Percentiles rank a stretch among this genome's conserved stretches.
phyloP scores from a whole-genome alignment of 2,329 filamentous ascomycete species.

The Scedosporium boydii region DNA sequence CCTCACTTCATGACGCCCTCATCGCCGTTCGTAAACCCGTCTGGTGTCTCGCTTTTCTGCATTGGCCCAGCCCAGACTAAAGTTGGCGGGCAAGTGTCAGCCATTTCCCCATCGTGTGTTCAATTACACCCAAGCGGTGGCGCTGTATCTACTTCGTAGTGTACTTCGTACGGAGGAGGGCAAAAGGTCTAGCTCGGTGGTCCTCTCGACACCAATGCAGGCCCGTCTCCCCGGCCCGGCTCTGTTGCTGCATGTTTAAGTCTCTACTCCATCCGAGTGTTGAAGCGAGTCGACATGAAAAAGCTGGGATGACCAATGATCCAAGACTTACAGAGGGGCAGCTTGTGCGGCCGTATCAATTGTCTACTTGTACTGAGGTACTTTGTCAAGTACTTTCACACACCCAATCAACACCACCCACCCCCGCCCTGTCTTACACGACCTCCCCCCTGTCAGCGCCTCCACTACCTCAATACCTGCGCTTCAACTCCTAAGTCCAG shows the following conservation, averaged over 20 bases:
- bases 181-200: neutral
- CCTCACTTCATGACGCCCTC: neutral
- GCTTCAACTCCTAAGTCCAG: neutral
- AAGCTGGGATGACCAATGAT: neutral
- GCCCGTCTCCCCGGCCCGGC: neutral
- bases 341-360: too few relatives aligned
- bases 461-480: neutral
- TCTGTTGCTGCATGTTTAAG: neutral
- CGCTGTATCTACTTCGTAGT: neutral
- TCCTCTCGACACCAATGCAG: neutral
- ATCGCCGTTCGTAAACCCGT: neutral
- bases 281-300: neutral
- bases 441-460: neutral
- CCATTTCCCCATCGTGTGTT: neutral
- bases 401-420: neutral
- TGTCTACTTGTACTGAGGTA: too few relatives aligned
- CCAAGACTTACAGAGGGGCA: too few relatives aligned
- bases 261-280: neutral
- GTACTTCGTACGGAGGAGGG: neutral
- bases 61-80: neutral
- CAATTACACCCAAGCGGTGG: neutral
- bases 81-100: neutral
- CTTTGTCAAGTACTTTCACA: neutral
- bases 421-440: neutral
- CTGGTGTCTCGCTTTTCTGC: neutral